Conservation (phyloP, 768 basidiomycete genomes). For the Boletus eberwhitei region DNA sequence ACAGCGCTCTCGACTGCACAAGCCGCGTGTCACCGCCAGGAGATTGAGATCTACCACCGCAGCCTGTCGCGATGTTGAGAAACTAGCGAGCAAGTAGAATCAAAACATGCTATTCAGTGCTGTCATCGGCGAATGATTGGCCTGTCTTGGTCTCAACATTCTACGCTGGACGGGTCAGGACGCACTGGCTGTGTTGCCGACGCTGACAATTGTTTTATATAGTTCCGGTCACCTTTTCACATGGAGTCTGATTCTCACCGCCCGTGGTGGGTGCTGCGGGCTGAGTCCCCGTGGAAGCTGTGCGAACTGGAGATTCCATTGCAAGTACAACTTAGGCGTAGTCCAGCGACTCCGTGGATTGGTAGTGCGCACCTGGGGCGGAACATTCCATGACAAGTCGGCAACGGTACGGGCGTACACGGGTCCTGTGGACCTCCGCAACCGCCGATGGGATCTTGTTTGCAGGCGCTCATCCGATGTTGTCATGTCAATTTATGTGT, state of each 20-base stretch:
- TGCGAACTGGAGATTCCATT: conserved; percentile 7
- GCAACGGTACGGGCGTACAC: neutral
- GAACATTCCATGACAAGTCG: neutral
- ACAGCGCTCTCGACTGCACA: conserved; percentile 1
- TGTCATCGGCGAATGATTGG: neutral
- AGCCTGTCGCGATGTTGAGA: conserved; percentile 15
- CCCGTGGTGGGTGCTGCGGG: conserved; percentile 18
- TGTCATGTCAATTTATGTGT: conserved; percentile 6
- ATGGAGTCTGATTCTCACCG: conserved; percentile 23
- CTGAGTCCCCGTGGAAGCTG: conserved; percentile 22
- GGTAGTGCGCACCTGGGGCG: neutral
- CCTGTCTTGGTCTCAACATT: neutral
- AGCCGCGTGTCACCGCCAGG: conserved; percentile 16
- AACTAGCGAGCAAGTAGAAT: neutral
- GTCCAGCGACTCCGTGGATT: neutral
- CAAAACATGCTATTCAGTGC: neutral
- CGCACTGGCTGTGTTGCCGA: conserved; percentile 18
- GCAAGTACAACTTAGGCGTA: neutral
- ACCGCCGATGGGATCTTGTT: neutral
- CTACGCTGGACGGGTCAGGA: neutral
- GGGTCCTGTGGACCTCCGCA: neutral
- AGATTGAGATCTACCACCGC: conserved; percentile 12
- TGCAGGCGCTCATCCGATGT: neutral
- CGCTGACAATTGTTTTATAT: conserved; percentile 11
- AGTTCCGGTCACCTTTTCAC: conserved; percentile 18